Evolutionary conservation across 2,329 filamentous ascomycete genomes (phyloP), one percentile per base, ranked within the genome.

Genomic region (Eurotiales sp.): DNA sequence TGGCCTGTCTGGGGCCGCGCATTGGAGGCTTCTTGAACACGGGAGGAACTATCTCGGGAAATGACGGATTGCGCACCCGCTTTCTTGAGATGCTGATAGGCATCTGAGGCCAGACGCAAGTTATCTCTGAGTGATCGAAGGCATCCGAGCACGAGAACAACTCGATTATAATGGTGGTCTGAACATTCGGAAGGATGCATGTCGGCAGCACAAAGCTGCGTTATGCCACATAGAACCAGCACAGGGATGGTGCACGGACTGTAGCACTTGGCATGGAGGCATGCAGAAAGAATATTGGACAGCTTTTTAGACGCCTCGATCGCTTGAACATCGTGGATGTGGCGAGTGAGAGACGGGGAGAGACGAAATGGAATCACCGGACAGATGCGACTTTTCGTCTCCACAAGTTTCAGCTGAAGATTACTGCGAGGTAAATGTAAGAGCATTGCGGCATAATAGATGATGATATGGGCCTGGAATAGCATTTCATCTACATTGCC

Each of bases 381-480:
- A 59, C 65, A 64, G 48, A 64, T 59, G 39, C 56, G 51, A 42
- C 62, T 55, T 29, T 61, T 51, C 17, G 59, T 49, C 25, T 62
- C 60, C 2, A 64, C 56, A 4, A 65, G 46, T 3, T 59, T 57
- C 6, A 61, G 58, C 19, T 60, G 65, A 11, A 91, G 76, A 59
- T 88, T 36, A n/a, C 86, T 90, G 55, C 86, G 81, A 2, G 87
- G 87, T 50, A 90, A 81, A 63, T 92, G 87, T 15, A 91, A 77
- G 52, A 90, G 79, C 63, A 92, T 88, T 0, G 83, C 72, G 4
- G 77, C 75, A 50, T 68, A 70, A 23, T 64, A 59, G 39, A 71
- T 69, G 6, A 61, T 68, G n/a, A 65, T 53, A 37, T 72, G 69
- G 5, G 69, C 68, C 43, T 69, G 63, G 46, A 71, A 68, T 36